phyloP scores from a whole-genome alignment of 176 grass and related monocot genomes.

The Phyllostachys edulis region DNA sequence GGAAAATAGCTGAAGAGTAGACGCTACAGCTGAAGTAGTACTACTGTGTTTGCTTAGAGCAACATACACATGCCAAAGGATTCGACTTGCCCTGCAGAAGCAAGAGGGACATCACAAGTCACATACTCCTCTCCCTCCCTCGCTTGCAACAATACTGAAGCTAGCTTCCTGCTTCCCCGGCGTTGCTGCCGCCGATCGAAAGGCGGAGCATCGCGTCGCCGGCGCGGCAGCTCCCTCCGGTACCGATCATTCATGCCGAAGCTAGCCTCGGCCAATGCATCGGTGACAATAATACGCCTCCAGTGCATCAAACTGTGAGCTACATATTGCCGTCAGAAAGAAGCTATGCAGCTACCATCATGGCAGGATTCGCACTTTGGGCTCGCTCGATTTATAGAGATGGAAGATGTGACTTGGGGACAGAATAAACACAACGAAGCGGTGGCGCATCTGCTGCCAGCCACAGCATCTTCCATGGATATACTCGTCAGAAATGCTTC shows the following conservation, averaged over 20 bases:
- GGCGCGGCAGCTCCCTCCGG: background rate
- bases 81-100: conserved; percentile 36
- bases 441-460: background rate
- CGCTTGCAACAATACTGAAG: background rate
- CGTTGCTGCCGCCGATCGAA: background rate
- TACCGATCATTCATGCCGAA: background rate
- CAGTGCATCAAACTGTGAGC: background rate
- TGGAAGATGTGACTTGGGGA: background rate
- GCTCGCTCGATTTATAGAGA: background rate
- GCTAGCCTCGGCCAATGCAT: background rate
- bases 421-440: background rate
- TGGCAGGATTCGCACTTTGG: background rate
- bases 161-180: background rate
- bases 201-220: background rate
- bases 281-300: too few relatives aligned
- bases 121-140: background rate
- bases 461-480: conserved; percentile 43
- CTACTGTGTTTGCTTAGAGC: background rate
- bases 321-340: background rate
- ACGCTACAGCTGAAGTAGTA: background rate
- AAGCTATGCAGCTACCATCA: background rate
- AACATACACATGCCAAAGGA: conserved; percentile 33
- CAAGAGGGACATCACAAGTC: background rate
- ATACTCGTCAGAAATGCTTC: conserved; percentile 37
- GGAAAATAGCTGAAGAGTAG: background rate